These are phyloP conservation scores for Dioszegia crocea DNA, from an alignment of 768 basidiomycete species.

Conservation along the genomic window DNA sequence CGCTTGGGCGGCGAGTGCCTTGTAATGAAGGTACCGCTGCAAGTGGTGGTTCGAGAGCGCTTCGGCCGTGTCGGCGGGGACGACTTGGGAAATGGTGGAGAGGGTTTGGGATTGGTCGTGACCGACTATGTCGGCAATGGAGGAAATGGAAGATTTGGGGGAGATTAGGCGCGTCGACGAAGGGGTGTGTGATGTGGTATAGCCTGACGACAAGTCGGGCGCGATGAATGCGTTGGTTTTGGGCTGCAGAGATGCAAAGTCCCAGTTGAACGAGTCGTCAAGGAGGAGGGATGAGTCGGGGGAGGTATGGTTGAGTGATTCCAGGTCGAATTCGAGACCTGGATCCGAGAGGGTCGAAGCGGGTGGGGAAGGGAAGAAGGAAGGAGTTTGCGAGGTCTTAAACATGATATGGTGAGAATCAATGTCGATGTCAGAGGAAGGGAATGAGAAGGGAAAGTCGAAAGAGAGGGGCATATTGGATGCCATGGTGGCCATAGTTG, in stretches of 20 bases:
- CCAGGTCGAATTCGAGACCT: constrained; percentile 20
- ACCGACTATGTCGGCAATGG: constrained; percentile 1
- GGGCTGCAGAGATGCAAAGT: background rate
- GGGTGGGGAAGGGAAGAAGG: constrained; percentile 17
- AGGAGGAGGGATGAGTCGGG: constrained; percentile 10
- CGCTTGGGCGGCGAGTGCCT: constrained; percentile 24
- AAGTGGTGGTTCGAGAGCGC: constrained; percentile 38
- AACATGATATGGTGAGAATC: background rate
- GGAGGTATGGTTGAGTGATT: constrained; percentile 17
- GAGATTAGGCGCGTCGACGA: constrained; percentile 14
- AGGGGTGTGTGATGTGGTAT: constrained; percentile 6
- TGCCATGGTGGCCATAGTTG: background rate
- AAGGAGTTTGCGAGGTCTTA: background rate
- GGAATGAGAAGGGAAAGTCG: constrained; percentile 5
- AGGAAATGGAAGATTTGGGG: constrained; percentile 13
- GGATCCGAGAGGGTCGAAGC: constrained; percentile 7
- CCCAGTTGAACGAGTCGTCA: constrained; percentile 4
- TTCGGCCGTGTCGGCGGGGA: constrained; percentile 22
- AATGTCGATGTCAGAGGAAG: background rate
- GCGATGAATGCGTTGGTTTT: background rate
- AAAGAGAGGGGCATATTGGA: background rate
- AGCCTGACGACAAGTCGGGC: constrained; percentile 1
- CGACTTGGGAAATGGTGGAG: background rate
- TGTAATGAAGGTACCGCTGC: constrained; percentile 41
- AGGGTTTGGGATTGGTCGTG: background rate